Conservation (phyloP, 129 eudicot species). For the Flaveria sonorensis region DNA sequence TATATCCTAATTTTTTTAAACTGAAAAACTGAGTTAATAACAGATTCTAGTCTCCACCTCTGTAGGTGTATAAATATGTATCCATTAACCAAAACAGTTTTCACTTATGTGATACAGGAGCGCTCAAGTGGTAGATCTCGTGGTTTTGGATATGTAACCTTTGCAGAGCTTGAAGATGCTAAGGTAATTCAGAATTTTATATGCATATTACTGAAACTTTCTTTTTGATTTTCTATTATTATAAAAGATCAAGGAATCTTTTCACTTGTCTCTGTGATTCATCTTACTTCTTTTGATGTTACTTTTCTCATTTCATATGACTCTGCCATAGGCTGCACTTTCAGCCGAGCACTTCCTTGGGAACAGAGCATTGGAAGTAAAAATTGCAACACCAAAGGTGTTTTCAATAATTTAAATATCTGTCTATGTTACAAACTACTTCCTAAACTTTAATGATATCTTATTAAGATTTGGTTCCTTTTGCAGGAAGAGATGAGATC, state of each 20-base stretch:
- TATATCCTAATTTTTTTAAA: background rate
- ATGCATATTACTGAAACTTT: background rate
- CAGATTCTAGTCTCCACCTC: background rate
- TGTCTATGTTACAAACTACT: background rate
- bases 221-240: background rate
- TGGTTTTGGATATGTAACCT: constrained; percentile 99
- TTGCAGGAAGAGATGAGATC: constrained; percentile 82
- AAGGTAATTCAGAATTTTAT: constrained; percentile 49
- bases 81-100: background rate
- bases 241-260: background rate
- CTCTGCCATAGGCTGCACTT: constrained; percentile 59
- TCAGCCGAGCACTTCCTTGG: constrained; percentile 85
- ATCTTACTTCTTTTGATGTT: background rate
- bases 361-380: constrained; percentile 87
- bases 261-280: background rate
- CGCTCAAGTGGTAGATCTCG: constrained; percentile 97
- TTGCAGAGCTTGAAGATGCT: constrained; percentile 87
- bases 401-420: constrained; percentile 8
- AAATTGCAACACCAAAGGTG: constrained; percentile 97
- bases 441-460: constrained; percentile 4
- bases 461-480: constrained; percentile 11
- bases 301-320: constrained; percentile 17
- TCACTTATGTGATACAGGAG: constrained; percentile 51
- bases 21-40: background rate
- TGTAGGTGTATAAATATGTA: background rate